These are phyloP conservation scores for Trichoderma lentiforme DNA, from an alignment of 2,329 filamentous ascomycete genomes.

Conservation along the genomic window DNA sequence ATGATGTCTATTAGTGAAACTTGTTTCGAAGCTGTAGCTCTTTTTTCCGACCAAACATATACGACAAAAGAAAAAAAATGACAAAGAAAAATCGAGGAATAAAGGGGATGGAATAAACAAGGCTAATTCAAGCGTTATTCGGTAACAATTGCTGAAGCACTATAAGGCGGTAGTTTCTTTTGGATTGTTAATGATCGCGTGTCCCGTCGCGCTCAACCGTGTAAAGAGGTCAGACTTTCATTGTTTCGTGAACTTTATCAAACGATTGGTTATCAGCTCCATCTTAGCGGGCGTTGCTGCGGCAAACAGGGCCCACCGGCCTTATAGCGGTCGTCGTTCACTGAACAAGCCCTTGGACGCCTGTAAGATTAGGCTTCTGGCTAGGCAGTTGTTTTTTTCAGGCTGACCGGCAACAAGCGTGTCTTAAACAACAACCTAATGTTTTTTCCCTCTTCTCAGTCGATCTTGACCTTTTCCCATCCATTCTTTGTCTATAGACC, in stretches of 20 bases:
- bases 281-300: constrained; percentile 24
- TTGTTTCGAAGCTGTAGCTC: neutral
- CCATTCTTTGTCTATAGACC: neutral
- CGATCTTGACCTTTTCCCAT: constrained; percentile 7
- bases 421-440: neutral
- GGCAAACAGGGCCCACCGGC: constrained; percentile 21
- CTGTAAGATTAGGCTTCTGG: neutral
- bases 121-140: neutral
- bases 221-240: constrained; percentile 32
- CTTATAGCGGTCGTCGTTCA: neutral
- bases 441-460: constrained; percentile 1
- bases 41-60: neutral
- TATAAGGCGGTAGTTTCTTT: neutral
- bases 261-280: constrained; percentile 14
- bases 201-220: constrained; percentile 30
- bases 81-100: neutral
- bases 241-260: neutral
- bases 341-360: neutral
- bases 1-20: constrained; percentile 13
- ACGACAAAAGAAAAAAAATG: neutral
- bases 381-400: neutral
- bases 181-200: neutral
- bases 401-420: constrained; percentile 14
- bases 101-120: neutral
- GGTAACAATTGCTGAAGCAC: neutral